phyloP scores from a whole-genome alignment of 2,329 filamentous ascomycete species.

The Aureobasidium sp. region DNA sequence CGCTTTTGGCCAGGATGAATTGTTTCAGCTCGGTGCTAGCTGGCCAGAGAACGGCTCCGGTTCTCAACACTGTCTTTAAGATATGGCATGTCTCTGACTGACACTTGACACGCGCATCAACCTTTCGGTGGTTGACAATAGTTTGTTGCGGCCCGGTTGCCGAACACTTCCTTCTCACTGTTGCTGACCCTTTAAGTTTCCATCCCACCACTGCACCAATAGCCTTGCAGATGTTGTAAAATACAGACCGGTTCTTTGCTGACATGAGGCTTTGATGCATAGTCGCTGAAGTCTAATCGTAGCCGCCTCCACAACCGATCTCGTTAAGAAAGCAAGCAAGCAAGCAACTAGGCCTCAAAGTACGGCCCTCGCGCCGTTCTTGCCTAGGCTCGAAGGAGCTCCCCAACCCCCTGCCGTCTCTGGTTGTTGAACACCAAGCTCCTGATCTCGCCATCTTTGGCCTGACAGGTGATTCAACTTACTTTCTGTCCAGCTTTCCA shows the following conservation, averaged over 20 bases:
- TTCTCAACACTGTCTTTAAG: background rate
- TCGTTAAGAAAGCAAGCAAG: background rate
- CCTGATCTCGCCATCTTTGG: background rate
- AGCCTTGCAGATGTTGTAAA: background rate
- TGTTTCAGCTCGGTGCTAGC: background rate
- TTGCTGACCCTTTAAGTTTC: background rate
- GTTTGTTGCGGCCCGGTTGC: background rate
- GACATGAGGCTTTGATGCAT: background rate
- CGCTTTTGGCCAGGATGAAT: background rate
- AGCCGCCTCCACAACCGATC: background rate
- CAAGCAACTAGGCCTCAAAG: background rate
- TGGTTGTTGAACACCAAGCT: background rate
- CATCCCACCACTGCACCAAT: background rate
- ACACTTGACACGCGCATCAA: background rate
- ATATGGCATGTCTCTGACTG: background rate
- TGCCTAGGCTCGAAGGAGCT: background rate
- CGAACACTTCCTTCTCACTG: background rate
- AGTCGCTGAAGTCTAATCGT: background rate
- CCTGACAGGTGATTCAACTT: background rate
- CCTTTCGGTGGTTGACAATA: background rate
- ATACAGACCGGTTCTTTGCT: background rate
- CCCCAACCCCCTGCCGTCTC: background rate
- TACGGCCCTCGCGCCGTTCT: background rate
- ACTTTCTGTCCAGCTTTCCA: background rate
- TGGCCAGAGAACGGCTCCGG: background rate